Evolutionary conservation across 2,329 filamentous ascomycete genomes (phyloP), one percentile per base, ranked within the genome.

Genomic region (Aureobasidium vineae): DNA sequence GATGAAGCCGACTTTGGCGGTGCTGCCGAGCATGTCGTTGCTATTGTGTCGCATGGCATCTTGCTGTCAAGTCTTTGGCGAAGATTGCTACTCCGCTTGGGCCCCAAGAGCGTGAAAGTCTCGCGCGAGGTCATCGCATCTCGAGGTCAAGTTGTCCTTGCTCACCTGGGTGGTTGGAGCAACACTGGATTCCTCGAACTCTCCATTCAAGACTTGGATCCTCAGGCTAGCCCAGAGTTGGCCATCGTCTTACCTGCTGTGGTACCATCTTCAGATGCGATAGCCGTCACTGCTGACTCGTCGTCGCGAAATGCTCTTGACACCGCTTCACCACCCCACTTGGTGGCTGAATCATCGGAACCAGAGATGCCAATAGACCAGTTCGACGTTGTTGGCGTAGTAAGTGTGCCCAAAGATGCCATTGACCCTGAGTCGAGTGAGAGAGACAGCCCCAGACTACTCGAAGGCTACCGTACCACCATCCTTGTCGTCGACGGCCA

Each of bases 31-130:
- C 72, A 75, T 7, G 78, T 81, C 2, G 79, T 92, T 15, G 88
- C 86, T 1, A 78, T 96, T 16, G 89, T 96, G 3, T 89, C 92
- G 1, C 93, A 97, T 73, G 92, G 93, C 19, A 88, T 96, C 68
- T 86, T 96, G 47, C 83, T 97, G 2, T 86, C 86, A 2, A 83
- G 86, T 38, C 77, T 97, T 0, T 88, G 90, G 83, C 82, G 83
- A 65, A 81, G 83, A 15, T 75, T 96, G 16, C 78, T 89, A 8
- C 77, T 79, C 15, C 81, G 85, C 3, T 83, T 91, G 67, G 77
- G 79, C 2, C 72, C 76, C 15, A 76, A 76, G 54, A 82, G 77
- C 69, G 76, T 86, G 7, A 72, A 73, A 1, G 70, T 86, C 31
- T 76, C 75, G 5, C 73, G 80, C 15, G 79, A 80, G 38, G 74